Evolutionary conservation across 371 early-diverging fungal species (phyloP).

Genomic region (Mortierella sp.): DNA sequence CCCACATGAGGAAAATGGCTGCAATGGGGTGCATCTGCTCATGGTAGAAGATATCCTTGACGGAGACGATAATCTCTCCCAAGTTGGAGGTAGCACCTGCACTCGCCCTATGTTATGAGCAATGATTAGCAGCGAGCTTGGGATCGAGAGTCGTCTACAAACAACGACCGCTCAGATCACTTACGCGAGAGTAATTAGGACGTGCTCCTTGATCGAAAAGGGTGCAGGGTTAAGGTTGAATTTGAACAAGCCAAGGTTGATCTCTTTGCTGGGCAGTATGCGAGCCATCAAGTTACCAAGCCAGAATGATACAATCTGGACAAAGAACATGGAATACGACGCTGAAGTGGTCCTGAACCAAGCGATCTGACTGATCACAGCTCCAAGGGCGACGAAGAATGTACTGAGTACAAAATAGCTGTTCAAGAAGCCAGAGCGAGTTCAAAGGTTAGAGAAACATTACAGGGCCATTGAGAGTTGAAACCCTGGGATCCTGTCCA

Average conservation of each 20-base stretch:
- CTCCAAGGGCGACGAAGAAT: conserved; percentile 49
- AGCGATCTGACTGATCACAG: conserved; percentile 50
- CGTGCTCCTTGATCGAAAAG: conserved; percentile 58
- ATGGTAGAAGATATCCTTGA: conserved; percentile 54
- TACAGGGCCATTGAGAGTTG: too few relatives aligned
- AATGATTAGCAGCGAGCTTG: not conserved
- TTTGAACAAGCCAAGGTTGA: conserved; percentile 46
- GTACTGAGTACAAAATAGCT: conserved; percentile 53
- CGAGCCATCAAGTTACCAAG: conserved; percentile 51
- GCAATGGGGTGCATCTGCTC: conserved; percentile 54
- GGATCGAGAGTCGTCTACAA: too few relatives aligned
- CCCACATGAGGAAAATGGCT: conserved; percentile 54
- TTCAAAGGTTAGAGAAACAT: too few relatives aligned
- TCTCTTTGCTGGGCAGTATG: conserved; percentile 37
- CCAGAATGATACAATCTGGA: conserved; percentile 54
- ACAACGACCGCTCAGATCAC: too few relatives aligned
- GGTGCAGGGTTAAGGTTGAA: conserved; percentile 58
- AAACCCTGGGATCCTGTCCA: not conserved
- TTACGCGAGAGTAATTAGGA: conserved; percentile 52
- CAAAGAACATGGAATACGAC: conserved; percentile 55
- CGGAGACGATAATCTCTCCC: conserved; percentile 55
- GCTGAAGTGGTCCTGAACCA: conserved; percentile 55
- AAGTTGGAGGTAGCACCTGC: conserved; percentile 55
- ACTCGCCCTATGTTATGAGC: conserved; percentile 34
- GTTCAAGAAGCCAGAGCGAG: not conserved